phyloP scores from a whole-genome alignment of 129 eudicot species.

The Sambucus nigra region DNA sequence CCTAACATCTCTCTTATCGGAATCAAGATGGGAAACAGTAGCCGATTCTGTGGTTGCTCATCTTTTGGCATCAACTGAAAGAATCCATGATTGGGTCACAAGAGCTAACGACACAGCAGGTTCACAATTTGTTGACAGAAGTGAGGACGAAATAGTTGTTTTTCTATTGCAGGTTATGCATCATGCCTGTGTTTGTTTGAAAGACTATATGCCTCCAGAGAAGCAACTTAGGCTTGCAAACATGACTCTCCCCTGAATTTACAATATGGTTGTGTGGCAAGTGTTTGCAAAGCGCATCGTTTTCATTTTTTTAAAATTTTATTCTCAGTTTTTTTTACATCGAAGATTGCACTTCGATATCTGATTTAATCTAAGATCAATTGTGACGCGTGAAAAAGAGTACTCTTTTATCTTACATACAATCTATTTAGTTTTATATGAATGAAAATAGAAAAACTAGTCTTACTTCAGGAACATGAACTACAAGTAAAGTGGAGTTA shows the following conservation, averaged over 20 bases:
- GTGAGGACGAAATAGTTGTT: constrained; percentile 29
- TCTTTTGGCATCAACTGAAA: constrained; percentile 51
- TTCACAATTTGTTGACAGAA: constrained; percentile 27
- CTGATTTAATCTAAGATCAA: too few species aligned
- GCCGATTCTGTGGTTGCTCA: constrained; percentile 49
- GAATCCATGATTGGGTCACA: constrained; percentile 43
- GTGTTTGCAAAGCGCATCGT: too few species aligned
- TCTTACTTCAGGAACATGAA: too few species aligned
- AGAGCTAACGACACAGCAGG: constrained; percentile 7
- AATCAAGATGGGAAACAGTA: constrained; percentile 35
- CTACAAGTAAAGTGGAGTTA: too few species aligned
- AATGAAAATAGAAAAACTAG: too few species aligned
- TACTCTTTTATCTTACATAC: too few species aligned
- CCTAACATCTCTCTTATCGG: constrained; percentile 52
- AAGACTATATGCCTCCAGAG: constrained; percentile 44
- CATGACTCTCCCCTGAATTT: constrained; percentile 29
- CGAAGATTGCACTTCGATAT: too few species aligned
- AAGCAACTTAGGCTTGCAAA: constrained; percentile 73
- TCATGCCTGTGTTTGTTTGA: constrained; percentile 45
- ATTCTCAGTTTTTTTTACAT: too few species aligned
- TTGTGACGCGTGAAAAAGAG: too few species aligned
- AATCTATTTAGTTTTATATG: too few species aligned
- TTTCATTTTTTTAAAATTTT: too few species aligned
- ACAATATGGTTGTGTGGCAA: not conserved
- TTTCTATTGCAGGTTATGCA: constrained; percentile 55